These are phyloP conservation scores for Xylaria telfairii DNA, from an alignment of 495 filamentous ascomycete genomes.

Conservation along the genomic window DNA sequence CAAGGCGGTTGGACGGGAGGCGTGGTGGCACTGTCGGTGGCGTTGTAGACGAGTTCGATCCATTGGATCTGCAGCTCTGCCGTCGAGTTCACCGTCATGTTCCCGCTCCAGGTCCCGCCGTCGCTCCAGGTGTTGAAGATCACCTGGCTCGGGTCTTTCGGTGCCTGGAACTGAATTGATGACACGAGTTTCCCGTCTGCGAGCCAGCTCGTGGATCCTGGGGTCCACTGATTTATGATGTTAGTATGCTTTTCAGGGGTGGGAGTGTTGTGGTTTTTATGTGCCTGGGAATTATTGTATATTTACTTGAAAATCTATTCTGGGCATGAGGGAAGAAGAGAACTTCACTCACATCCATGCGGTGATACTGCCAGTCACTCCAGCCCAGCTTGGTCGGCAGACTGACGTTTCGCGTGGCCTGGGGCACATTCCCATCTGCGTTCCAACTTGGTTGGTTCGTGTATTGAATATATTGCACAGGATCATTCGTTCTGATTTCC, in stretches of 20 bases:
- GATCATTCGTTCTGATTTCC: constrained; percentile 71
- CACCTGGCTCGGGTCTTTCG: constrained; percentile 61
- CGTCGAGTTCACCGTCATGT: constrained; percentile 63
- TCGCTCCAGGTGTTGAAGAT: constrained; percentile 80
- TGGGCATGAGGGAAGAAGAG: background rate
- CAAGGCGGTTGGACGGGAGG: background rate
- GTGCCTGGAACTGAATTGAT: constrained; percentile 66
- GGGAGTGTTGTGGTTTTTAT: background rate
- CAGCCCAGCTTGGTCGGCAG: constrained; percentile 55
- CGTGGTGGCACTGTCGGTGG: constrained; percentile 34
- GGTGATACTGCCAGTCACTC: constrained; percentile 71
- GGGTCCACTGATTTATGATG: constrained; percentile 55
- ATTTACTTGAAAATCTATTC: background rate
- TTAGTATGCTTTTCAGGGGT: background rate
- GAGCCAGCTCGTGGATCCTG: constrained; percentile 61
- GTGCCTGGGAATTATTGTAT: background rate
- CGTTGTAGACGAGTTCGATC: constrained; percentile 76
- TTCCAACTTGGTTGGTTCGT: constrained; percentile 72
- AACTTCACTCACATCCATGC: constrained; percentile 57
- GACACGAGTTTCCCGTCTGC: constrained; percentile 63
- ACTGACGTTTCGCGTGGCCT: constrained; percentile 53
- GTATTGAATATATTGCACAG: constrained; percentile 63
- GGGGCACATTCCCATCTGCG: constrained; percentile 50
- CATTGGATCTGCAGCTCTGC: constrained; percentile 76
- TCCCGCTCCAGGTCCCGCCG: constrained; percentile 73